A percentile compares a stretch with the other conserved stretches of the same genome.
These are phyloP conservation scores for Collybiopsis confluens DNA, from an alignment of 768 basidiomycete genomes.

Conservation along the genomic window DNA sequence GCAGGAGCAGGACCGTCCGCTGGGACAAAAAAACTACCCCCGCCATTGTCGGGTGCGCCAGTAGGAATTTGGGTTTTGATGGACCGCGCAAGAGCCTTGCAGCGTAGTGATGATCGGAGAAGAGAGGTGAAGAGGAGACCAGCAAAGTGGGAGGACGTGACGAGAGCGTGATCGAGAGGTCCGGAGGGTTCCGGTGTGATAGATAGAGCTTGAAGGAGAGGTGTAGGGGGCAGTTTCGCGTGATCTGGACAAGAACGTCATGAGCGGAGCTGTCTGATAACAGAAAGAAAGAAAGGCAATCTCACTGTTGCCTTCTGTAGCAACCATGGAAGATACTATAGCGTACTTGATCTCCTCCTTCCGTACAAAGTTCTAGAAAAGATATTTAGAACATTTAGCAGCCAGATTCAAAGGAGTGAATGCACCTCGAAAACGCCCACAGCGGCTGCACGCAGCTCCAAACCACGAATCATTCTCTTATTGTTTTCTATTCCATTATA, in stretches of 20 bases:
- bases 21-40: constrained; percentile 66
- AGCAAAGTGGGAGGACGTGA: constrained; percentile 69
- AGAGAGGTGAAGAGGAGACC: constrained; percentile 78
- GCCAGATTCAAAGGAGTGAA: not conserved
- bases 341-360: constrained; percentile 67
- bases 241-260: constrained; percentile 19
- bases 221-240: constrained; percentile 46
- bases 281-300: not conserved
- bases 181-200: constrained; percentile 54
- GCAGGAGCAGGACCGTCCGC: constrained; percentile 55
- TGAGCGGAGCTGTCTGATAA: no score
- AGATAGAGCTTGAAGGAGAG: constrained; percentile 66
- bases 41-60: constrained; percentile 22
- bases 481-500: constrained; percentile 65
- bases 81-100: constrained; percentile 59
- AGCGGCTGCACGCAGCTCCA: constrained; percentile 75
- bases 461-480: constrained; percentile 57
- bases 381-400: constrained; percentile 1
- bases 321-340: constrained; percentile 70
- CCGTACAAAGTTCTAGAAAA: constrained; percentile 69
- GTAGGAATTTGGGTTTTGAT: constrained; percentile 50
- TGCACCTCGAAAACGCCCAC: constrained; percentile 80
- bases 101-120: constrained; percentile 59
- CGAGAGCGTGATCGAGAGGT: constrained; percentile 46
- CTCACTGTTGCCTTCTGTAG: constrained; percentile 44